Base-by-base conservation (phyloP, 108 stramenopile genomes). In the Nitzschia putrida region DNA sequence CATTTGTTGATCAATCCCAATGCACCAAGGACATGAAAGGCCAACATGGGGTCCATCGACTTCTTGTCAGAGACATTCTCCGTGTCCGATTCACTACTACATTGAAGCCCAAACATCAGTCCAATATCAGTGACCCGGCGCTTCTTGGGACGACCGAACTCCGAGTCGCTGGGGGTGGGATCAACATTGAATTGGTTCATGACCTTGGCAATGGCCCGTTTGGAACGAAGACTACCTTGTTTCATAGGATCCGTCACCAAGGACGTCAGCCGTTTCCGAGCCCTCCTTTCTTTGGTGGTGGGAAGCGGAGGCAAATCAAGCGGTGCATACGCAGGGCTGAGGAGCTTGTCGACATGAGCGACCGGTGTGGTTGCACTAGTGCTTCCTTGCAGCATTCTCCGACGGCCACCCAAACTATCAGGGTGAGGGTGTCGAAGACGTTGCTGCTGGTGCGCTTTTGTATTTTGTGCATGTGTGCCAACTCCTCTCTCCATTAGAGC, bases 401-500 rank as follows among this genome's bases (percentile, higher is more conserved):
- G 75, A 52, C 75, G 65, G 13, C 79, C 84, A 45, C 79, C 84
- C 43, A 73, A 16, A 0, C 80, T 81, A 2, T 85, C 79, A 5
- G 84, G 84, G 68, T 73, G 66, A 9, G 84, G 84, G 63, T 85
- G 84, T 43, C 55, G 42, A 43, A 81, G 72, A 60, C 85, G 76
- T 66, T 80, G 74, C 26, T 51, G 56, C 61, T 67, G 73, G 61
- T 72, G 72, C 71, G 58, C 60, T 58, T 58, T 60, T 12, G 57
- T 80, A 72, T 53, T 57, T 47, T 61, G 56, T 50, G 65, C 65
- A 58, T 69, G 61, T 54, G 71, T 70, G 2, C 87, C 83, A 10
- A 86, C 84, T 29, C 89, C 86, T 44, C 74, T 67, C 44, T 85
- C 78, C 64, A 83, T 61, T 59, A 91, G 56, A 12, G 90, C 90